Base-by-base conservation (phyloP, 345 rosid genomes). In the Cardiospermum halicacabum region DNA sequence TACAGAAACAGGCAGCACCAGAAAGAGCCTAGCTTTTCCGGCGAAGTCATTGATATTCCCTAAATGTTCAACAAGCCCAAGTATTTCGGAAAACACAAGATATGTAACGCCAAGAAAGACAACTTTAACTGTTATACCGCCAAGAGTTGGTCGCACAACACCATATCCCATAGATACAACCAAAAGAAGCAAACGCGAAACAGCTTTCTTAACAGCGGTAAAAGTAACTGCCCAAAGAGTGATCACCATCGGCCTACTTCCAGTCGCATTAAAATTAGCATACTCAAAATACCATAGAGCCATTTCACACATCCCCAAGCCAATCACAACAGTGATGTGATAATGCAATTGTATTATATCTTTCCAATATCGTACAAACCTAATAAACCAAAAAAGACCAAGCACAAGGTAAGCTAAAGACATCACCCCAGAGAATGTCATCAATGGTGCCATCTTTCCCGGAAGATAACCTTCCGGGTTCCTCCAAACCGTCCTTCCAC, bases 281-380 rank as follows among this genome's bases (percentile, higher is more conserved):
- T 69, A 75, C 53, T 75, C 80, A 26, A 61, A 79, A 57, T 72
- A 79, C 83, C 77, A 72, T 18, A 75, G 39, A 58, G 83, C 83
- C 83, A 79, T 79, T 68, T 79, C 83, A 50, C 76, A 79, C 80
- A 76, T 79, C 32, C 83, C 80, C 26, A 79, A 66, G 61, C 64
- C 74, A 30, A 79, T 73, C 10, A 79, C 78, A 40, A 63, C 78
- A 12, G 78, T 75, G 42, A 79, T 75, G 63, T 79, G 78, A 58
- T 62, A 75, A 53, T 79, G 83, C 57, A 79, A 55, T 15, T 67
- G 78, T 19, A 79, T 72, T 12, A 76, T 45, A 54, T 76, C 58
- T 65, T 73, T 75, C 80, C 79, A 73, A 45, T 70, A 67, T 57
- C 69, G 70, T 19, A 65, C 64, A 68, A 79, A 79, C 66, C 76